These are phyloP conservation scores for Xylaria sp. DNA, from an alignment of 2,329 filamentous ascomycete genomes.

Conservation along the genomic window DNA sequence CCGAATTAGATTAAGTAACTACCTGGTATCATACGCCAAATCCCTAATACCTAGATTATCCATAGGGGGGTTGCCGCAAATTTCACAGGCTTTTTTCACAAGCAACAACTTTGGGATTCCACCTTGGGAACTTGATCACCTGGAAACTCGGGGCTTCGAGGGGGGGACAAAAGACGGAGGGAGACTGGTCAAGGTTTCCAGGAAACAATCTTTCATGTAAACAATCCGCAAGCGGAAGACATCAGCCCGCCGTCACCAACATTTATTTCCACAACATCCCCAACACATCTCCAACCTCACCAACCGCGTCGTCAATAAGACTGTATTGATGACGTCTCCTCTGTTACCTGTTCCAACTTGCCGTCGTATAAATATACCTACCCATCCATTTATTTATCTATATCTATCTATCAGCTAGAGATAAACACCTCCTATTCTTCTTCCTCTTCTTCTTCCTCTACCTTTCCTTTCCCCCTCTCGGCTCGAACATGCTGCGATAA, in stretches of 20 bases:
- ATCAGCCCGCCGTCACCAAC: background rate
- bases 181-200: background rate
- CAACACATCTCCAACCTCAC: too few relatives aligned
- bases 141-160: background rate
- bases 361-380: too few relatives aligned
- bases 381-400: too few relatives aligned
- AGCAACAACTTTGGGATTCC: background rate
- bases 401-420: background rate
- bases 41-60: background rate
- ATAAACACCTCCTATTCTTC: too few relatives aligned
- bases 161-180: background rate
- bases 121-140: too few relatives aligned
- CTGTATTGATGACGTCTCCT: conserved; percentile 13
- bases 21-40: background rate
- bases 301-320: too few relatives aligned
- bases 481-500: conserved; percentile 21
- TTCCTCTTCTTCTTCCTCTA: too few relatives aligned
- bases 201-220: background rate
- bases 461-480: background rate
- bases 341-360: background rate
- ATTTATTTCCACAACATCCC: too few relatives aligned
- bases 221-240: background rate
- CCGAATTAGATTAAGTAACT: conserved; percentile 23
- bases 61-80: conserved; percentile 27
- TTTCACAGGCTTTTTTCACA: conserved; percentile 24